Evolutionary conservation across 1,284 basidiomycete genomes (phyloP).

Genomic region (Irpex sp.): DNA sequence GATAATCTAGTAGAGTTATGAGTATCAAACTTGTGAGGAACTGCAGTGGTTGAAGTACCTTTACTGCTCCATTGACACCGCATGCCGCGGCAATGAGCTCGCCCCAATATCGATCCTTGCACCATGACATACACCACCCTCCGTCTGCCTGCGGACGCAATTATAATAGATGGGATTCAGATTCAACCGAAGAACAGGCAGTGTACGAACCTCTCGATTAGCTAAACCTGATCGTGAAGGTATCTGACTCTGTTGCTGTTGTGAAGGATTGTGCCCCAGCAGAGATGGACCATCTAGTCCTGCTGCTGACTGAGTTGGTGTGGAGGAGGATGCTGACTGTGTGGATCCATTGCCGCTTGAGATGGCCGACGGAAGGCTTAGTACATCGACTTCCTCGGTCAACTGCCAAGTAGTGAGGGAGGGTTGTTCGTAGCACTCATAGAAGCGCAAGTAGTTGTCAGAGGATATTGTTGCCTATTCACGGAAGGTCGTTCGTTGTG

Average conservation of each 20-base stretch:
- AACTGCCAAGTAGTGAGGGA: constrained; percentile 79
- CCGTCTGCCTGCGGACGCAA: constrained; percentile 56
- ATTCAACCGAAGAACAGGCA: too few relatives aligned
- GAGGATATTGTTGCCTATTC: constrained; percentile 79
- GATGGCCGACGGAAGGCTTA: constrained; percentile 45
- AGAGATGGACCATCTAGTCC: constrained; percentile 55
- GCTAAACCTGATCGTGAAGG: constrained; percentile 50
- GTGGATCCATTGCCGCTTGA: constrained; percentile 42
- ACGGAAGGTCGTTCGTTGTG: not conserved
- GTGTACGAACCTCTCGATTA: constrained; percentile 46
- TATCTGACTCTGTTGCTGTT: constrained; percentile 40
- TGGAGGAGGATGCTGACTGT: constrained; percentile 54
- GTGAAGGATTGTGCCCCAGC: constrained; percentile 59
- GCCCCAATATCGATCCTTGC: constrained; percentile 92
- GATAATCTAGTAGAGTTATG: constrained; percentile 41
- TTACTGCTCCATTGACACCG: constrained; percentile 70
- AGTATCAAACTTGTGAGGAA: not conserved
- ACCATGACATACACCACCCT: constrained; percentile 92
- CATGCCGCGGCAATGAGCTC: constrained; percentile 77
- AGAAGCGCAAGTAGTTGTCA: constrained; percentile 82
- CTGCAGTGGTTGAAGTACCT: constrained; percentile 40
- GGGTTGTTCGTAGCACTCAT: constrained; percentile 86
- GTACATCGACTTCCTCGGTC: constrained; percentile 75
- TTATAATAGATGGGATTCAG: too few relatives aligned
- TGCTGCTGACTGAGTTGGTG: constrained; percentile 61